Conservation (phyloP, 2,329 filamentous ascomycete species). For the Phaeosphaeriaceae sp. region DNA sequence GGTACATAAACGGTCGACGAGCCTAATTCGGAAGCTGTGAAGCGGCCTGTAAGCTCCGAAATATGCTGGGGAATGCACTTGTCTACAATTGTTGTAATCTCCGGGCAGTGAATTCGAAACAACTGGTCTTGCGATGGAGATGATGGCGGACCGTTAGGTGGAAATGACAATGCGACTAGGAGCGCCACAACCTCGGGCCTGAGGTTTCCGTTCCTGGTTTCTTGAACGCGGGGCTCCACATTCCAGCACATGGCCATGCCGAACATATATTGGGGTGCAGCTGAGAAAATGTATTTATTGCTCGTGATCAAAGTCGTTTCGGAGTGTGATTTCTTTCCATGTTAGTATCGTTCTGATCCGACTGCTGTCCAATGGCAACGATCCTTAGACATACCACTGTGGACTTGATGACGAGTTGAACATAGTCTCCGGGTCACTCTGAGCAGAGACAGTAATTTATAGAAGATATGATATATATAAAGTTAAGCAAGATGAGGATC, state of each 20-base stretch:
- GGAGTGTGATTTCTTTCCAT: background rate
- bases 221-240: slow-evolving; percentile 3
- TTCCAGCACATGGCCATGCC: slow-evolving; percentile 1
- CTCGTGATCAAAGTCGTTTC: slow-evolving; percentile 2
- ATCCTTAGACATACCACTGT: background rate
- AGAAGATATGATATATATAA: background rate
- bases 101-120: background rate
- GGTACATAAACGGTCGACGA: slow-evolving; percentile 8
- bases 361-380: slow-evolving; percentile 2
- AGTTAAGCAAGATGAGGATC: background rate
- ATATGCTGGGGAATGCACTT: background rate
- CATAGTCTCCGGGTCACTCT: background rate
- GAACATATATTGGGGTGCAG: slow-evolving; percentile 2
- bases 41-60: background rate
- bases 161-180: background rate
- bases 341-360: background rate
- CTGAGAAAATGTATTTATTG: background rate
- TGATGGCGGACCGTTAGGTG: background rate
- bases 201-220: background rate
- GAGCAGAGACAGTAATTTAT: background rate
- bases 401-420: too few relatives aligned
- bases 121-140: background rate
- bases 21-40: slow-evolving; percentile 3
- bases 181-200: slow-evolving; percentile 1
- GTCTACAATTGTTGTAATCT: background rate